Base-by-base conservation (phyloP, 805 yeast species). In the Nakazawaea wickerhamii region DNA sequence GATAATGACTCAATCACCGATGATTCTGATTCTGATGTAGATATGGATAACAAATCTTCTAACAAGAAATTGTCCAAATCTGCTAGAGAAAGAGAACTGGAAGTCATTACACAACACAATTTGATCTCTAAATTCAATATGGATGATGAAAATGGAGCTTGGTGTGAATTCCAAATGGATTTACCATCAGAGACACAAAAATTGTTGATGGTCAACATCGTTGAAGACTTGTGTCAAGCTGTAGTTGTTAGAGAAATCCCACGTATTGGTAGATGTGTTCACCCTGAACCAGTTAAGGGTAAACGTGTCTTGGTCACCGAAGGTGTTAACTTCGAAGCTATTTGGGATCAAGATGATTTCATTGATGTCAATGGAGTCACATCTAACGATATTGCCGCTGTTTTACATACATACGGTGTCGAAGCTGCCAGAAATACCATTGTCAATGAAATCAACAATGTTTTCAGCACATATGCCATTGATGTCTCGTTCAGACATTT, bases 351-450 rank as follows among this genome's bases (percentile, higher is more conserved):
- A 65, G 91, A 88, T 51, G 89, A 85, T 50, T 89, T 93, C 64
- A 77, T 93, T 52, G 84, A 90, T 55, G 95, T 91, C 49, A 85
- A 93, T 60, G 83, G 81, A 45, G 86, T 93, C 55, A 75, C 84
- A 1, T 89, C 97, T 7, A 93, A 93, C 72, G 99, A 93, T 66
- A 82, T 93, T 51, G 81, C 86, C 30, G 87, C 96, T 14, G 96
- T 93, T 3, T 72, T 95, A 55, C 76, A 72, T 51, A 87, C 95
- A 0, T 93, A 93, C 57, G 99, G 99, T 63, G 99, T 91, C 41
- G 99, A 95, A 68, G 99, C 99, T 38, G 99, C 99, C 17, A 79
- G 99, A 65, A 88, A 89, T 64, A 93, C 99, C 26, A 86, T 93
- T 69, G 98, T 89, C 23, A 83, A 87, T 57, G 99, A 93, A 73